These are phyloP conservation scores for Lentinula boryana DNA, from an alignment of 768 basidiomycete species.

Conservation along the genomic window DNA sequence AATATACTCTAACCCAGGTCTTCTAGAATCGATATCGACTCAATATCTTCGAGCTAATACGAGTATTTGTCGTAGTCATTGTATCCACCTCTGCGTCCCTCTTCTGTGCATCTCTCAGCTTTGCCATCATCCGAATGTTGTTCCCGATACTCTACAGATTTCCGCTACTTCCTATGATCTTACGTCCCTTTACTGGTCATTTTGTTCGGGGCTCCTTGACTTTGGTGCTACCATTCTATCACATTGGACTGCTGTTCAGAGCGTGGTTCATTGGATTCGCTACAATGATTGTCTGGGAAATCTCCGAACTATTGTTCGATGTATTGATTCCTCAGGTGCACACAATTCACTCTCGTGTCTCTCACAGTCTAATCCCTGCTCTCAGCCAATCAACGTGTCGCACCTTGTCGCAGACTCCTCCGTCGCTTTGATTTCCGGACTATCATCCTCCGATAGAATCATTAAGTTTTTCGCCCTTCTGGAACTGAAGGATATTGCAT, in stretches of 20 bases:
- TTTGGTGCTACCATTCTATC: conserved; percentile 39
- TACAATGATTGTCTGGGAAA: conserved; percentile 59
- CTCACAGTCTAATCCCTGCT: not conserved
- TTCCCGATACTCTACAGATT: conserved; percentile 49
- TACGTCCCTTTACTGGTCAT: conserved; percentile 61
- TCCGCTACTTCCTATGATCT: conserved; percentile 41
- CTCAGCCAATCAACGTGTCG: conserved; percentile 43
- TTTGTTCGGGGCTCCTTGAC: conserved; percentile 57
- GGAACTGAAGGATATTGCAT: conserved; percentile 50
- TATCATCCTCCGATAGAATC: conserved; percentile 42
- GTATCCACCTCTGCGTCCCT: conserved; percentile 35
- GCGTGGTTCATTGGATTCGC: conserved; percentile 45
- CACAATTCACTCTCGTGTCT: not conserved
- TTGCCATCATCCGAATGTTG: conserved; percentile 41
- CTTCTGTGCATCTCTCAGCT: conserved; percentile 32
- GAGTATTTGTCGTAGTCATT: conserved; percentile 30
- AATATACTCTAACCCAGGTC: conserved; percentile 9
- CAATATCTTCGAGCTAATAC: conserved; percentile 16
- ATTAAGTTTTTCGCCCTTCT: conserved; percentile 64
- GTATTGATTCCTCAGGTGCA: conserved; percentile 50
- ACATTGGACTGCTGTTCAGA: conserved; percentile 38
- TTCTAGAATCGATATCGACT: not conserved
- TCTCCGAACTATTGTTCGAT: conserved; percentile 55
- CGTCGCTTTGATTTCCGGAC: conserved; percentile 56
- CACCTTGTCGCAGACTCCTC: conserved; percentile 43